Percentiles rank a stretch among this genome's conserved stretches.
Conservation (phyloP, 176 grass and related monocot species). For the Ensete glaucum region DNA sequence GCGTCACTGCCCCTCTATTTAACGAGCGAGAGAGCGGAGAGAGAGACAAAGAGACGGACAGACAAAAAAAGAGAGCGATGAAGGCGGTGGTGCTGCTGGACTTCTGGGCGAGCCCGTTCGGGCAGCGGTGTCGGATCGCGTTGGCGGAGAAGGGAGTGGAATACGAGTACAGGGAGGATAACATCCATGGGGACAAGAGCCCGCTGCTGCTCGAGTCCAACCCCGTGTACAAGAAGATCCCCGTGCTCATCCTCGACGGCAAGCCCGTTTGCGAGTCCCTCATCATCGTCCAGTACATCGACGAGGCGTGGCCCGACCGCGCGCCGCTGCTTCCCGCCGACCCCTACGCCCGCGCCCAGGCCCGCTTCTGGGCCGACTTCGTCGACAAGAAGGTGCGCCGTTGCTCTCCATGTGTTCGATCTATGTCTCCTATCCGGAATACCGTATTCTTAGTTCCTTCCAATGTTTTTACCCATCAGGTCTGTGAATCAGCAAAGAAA, state of each 20-base stretch:
- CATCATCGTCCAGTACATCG: slow-evolving; percentile 47
- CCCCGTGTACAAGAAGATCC: slow-evolving; percentile 64
- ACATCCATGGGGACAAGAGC: slow-evolving; percentile 42
- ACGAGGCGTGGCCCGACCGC: slow-evolving; percentile 27
- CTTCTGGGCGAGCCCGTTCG: slow-evolving; percentile 48
- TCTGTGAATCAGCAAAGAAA: slow-evolving; percentile 12
- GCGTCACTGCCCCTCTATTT: no score
- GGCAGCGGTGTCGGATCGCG: slow-evolving; percentile 40
- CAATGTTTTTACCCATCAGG: background rate
- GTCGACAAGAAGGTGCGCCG: slow-evolving; percentile 35
- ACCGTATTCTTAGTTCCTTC: no score
- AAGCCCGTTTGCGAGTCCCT: slow-evolving; percentile 43
- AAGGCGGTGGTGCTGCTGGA: slow-evolving; percentile 31
- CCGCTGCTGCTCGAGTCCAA: slow-evolving; percentile 50
- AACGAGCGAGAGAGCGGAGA: background rate
- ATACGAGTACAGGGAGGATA: slow-evolving; percentile 35
- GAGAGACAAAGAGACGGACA: background rate
- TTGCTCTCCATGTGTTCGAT: background rate
- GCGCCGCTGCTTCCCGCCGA: slow-evolving; percentile 23
- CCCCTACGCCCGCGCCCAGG: slow-evolving; percentile 29
- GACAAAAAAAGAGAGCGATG: background rate
- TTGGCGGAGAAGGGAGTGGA: slow-evolving; percentile 38
- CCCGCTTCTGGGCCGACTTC: slow-evolving; percentile 51
- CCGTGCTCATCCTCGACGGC: slow-evolving; percentile 44
- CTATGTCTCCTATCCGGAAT: no score